phyloP scores from a whole-genome alignment of 2,329 filamentous ascomycete genomes.

The Ophiocordyceps australis region DNA sequence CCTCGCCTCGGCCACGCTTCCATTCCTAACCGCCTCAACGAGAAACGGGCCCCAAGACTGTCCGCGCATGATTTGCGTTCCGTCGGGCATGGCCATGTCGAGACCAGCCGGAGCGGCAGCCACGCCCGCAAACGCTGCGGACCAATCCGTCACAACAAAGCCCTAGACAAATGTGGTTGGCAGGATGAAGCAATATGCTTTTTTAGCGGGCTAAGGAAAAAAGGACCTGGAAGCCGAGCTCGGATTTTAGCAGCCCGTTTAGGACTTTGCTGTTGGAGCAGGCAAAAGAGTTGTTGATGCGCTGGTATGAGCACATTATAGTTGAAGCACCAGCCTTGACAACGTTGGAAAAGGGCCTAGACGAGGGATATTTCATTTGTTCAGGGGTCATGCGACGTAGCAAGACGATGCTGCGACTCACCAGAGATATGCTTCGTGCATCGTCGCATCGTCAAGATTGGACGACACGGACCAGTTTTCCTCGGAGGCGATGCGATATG shows the following conservation, averaged over 20 bases:
- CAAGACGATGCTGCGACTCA: conserved; percentile 9
- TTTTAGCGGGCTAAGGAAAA: too few relatives aligned
- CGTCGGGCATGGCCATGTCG: conserved; percentile 51
- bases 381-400: too few relatives aligned
- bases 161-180: too few relatives aligned
- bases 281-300: conserved; percentile 52
- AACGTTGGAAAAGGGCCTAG: conserved; percentile 49
- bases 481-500: conserved; percentile 40
- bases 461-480: conserved; percentile 34
- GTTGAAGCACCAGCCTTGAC: conserved; percentile 39
- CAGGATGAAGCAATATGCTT: too few relatives aligned
- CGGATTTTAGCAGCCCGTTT: conserved; percentile 48
- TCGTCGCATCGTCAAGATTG: conserved; percentile 42
- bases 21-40: conserved; percentile 37
- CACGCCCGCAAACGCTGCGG: conserved; percentile 45
- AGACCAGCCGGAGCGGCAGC: conserved; percentile 44
- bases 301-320: conserved; percentile 49
- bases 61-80: too few relatives aligned
- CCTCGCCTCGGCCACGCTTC: conserved; percentile 33
- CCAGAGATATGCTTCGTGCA: conserved; percentile 51
- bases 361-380: not conserved
- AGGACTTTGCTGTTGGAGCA: conserved; percentile 51
- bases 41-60: conserved; percentile 33
- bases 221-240: conserved; percentile 31
- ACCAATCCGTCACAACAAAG: conserved; percentile 51